These are phyloP conservation scores for Camellia oleifera DNA, from an alignment of 179 eudicot genomes.

Conservation along the genomic window DNA sequence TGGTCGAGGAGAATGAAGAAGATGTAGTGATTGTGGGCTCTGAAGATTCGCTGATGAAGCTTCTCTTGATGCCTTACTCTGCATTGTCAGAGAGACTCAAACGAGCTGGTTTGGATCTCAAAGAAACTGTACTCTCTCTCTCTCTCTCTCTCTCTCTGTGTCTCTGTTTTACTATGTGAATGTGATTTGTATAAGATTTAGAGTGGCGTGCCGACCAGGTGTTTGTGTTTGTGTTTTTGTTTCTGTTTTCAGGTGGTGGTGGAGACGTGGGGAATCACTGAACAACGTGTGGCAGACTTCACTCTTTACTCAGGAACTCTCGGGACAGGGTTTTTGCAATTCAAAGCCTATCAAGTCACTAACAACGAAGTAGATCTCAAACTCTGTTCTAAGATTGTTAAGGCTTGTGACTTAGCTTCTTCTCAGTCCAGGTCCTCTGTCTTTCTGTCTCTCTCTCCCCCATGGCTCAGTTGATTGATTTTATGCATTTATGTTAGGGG, in stretches of 20 bases:
- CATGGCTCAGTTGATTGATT: background rate
- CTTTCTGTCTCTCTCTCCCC: background rate
- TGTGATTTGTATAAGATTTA: background rate
- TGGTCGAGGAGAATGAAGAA: slow-evolving; percentile 40
- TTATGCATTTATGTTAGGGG: background rate
- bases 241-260: slow-evolving; percentile 42
- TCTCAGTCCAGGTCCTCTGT: slow-evolving; percentile 36
- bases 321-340: slow-evolving; percentile 71
- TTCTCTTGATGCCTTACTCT: slow-evolving; percentile 54
- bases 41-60: slow-evolving; percentile 44
- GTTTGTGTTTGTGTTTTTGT: slow-evolving; percentile 13
- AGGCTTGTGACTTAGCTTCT: slow-evolving; percentile 71
- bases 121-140: slow-evolving; percentile 38
- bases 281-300: slow-evolving; percentile 46
- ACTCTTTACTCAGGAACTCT: slow-evolving; percentile 58
- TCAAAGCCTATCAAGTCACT: slow-evolving; percentile 54
- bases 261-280: slow-evolving; percentile 56
- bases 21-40: slow-evolving; percentile 10
- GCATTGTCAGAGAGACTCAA: slow-evolving; percentile 39
- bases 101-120: slow-evolving; percentile 49
- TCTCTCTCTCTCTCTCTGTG: background rate
- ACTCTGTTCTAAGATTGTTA: slow-evolving; percentile 55
- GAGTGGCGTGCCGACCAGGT: background rate
- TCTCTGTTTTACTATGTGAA: background rate
- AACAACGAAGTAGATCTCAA: slow-evolving; percentile 45